A percentile compares a stretch with the other conserved stretches of the same genome.
phyloP scores from a whole-genome alignment of 129 eudicot genomes.

The Scalesia atractyloides region DNA sequence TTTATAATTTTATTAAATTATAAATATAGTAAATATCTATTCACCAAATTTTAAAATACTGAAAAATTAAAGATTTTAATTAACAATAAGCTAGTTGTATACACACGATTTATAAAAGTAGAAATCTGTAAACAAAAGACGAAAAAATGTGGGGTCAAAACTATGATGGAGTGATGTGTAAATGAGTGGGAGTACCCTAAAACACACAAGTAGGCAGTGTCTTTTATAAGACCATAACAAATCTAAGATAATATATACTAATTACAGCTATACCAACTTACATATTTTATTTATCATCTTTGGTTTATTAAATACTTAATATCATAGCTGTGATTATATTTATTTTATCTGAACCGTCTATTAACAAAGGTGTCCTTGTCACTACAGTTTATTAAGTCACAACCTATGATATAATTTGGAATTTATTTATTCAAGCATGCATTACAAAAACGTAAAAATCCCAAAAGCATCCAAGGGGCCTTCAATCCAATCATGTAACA shows the following conservation, averaged over 20 bases:
- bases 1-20: too few species aligned
- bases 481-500: not conserved
- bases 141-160: constrained; percentile 15
- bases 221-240: constrained; percentile 9
- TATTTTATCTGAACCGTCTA: not conserved
- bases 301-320: not conserved
- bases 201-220: constrained; percentile 6
- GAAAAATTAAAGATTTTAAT: not conserved
- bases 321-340: not conserved
- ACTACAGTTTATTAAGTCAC: not conserved
- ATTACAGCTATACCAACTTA: constrained; percentile 25
- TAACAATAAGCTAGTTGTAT: not conserved
- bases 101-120: not conserved
- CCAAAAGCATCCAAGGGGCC: not conserved
- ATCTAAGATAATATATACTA: constrained; percentile 18
- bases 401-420: not conserved
- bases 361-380: not conserved
- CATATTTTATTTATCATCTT: not conserved
- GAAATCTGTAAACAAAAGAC: constrained; percentile 1
- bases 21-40: too few species aligned
- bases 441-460: not conserved
- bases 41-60: too few species aligned
- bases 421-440: not conserved
- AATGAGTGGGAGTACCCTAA: constrained; percentile 23
- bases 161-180: constrained; percentile 36